Base-by-base conservation (phyloP, 169 alveolate species). In the Babesia gibsoni region DNA sequence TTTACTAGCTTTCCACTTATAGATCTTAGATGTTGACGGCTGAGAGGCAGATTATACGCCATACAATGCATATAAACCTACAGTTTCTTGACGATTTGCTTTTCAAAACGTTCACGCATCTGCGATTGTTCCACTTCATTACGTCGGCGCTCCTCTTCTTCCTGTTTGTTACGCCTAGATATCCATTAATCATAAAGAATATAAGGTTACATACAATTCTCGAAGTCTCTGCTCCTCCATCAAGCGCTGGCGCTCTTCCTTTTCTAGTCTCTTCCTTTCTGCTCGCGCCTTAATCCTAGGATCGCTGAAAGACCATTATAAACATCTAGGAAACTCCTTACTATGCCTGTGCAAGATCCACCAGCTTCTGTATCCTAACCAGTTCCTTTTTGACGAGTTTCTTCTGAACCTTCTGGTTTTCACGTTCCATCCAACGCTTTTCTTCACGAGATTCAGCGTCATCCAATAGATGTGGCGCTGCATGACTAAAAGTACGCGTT, bases 351-450 rank as follows among this genome's bases (percentile, higher is more conserved):
- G 98, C 96, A 4, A 91, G 58, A 74, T 92, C 95, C 20, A 92
- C 96, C 23, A 95, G 88, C 80, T 90, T 93, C 45, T 87, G 92
- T 22, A 95, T 92, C 84, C 98, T 85, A 23, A 91, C 73, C 56
- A 92, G 87, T 82, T 95, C 98, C 52, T 86, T 89, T 70, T 87
- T 94, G 25, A 86, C 75, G 20, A 91, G 90, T 63, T 93, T 90
- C 16, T 91, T 89, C 53, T 92, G 94, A 63, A 91, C 90, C 84
- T 93, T 95, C 52, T 80, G 89, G 87, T 95, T 95, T 70, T 95
- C 97, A 46, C 95, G 91, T 53, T 93, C 94, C 98, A 95, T 95
- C 94, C 96, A 94, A 64, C 98, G 85, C 70, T 94, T 90, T 82
- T 95, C 98, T 63, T 92, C 96, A 73, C 97, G 67, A 64, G 94